Percentiles rank a stretch among this genome's conserved stretches.
phyloP scores from a whole-genome alignment of 345 rosid species.

The Physaria fendleri region DNA sequence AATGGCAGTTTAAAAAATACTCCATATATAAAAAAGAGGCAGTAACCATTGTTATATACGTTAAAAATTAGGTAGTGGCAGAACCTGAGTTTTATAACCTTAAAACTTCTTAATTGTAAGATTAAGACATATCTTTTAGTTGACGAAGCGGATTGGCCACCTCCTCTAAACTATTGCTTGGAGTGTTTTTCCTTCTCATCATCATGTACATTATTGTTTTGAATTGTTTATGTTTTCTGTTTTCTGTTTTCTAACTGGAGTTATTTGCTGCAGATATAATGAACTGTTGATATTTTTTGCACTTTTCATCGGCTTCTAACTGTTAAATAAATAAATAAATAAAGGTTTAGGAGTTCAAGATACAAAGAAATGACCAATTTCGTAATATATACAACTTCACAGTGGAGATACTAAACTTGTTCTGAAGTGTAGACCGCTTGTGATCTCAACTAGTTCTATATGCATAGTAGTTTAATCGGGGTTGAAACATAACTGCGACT shows the following conservation, averaged over 20 bases:
- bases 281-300: neutral
- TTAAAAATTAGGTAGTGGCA: constrained; percentile 21
- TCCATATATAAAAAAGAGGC: no score
- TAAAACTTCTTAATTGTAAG: constrained; percentile 13
- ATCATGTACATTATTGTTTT: constrained; percentile 12
- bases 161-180: constrained; percentile 3
- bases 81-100: constrained; percentile 3
- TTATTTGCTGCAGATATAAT: neutral
- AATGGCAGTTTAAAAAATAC: no score
- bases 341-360: constrained; percentile 2
- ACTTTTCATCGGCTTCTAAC: neutral
- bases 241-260: neutral
- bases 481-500: constrained; percentile 7
- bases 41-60: constrained; percentile 10
- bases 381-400: constrained; percentile 35
- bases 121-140: constrained; percentile 10
- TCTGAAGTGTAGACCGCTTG: constrained; percentile 14
- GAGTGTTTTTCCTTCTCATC: constrained; percentile 29
- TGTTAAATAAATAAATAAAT: neutral
- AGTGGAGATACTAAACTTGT: constrained; percentile 16
- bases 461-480: constrained; percentile 14
- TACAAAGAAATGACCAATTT: constrained; percentile 12
- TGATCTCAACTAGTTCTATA: constrained; percentile 21
- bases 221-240: constrained; percentile 12
- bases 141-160: constrained; percentile 29